Percentiles rank a stretch among this genome's conserved stretches.
These are phyloP conservation scores for Alnus glutinosa DNA, from an alignment of 306 rosid species.

Conservation along the genomic window DNA sequence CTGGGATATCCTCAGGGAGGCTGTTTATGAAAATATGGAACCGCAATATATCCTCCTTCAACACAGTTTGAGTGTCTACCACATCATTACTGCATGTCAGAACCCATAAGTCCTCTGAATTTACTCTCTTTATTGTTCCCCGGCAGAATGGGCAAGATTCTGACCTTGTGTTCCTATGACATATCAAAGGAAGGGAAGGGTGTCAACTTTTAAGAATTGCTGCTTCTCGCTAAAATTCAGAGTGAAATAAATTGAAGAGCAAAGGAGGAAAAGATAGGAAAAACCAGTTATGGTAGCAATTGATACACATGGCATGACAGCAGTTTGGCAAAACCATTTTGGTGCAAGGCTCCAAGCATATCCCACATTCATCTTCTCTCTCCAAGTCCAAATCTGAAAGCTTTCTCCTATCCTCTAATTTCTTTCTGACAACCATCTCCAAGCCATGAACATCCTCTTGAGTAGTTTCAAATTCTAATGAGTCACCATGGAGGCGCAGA, in stretches of 20 bases:
- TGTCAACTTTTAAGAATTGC: conserved; percentile 13
- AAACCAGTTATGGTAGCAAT: conserved; percentile 76
- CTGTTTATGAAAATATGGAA: conserved; percentile 61
- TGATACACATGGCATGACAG: conserved; percentile 84
- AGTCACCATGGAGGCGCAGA: conserved; percentile 54
- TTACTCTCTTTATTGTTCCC: conserved; percentile 63
- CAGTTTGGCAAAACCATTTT: conserved; percentile 77
- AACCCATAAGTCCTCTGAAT: conserved; percentile 72
- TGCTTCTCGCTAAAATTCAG: not conserved
- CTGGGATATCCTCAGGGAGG: conserved; percentile 65
- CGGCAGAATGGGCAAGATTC: conserved; percentile 87
- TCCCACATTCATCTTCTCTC: conserved; percentile 81
- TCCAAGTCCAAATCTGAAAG: conserved; percentile 43
- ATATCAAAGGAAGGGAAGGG: not conserved
- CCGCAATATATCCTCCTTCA: conserved; percentile 56
- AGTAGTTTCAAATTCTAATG: conserved; percentile 28
- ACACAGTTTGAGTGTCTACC: conserved; percentile 52
- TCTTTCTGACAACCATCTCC: conserved; percentile 33
- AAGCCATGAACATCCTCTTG: conserved; percentile 34
- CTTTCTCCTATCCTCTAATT: conserved; percentile 35
- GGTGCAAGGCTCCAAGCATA: conserved; percentile 72
- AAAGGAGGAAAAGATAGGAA: not conserved
- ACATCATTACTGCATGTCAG: conserved; percentile 52
- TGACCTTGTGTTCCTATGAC: conserved; percentile 63
- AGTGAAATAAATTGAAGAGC: not conserved